Evolutionary conservation across 2,329 filamentous ascomycete genomes (phyloP).

Genomic region (Madurella mycetomatis): DNA sequence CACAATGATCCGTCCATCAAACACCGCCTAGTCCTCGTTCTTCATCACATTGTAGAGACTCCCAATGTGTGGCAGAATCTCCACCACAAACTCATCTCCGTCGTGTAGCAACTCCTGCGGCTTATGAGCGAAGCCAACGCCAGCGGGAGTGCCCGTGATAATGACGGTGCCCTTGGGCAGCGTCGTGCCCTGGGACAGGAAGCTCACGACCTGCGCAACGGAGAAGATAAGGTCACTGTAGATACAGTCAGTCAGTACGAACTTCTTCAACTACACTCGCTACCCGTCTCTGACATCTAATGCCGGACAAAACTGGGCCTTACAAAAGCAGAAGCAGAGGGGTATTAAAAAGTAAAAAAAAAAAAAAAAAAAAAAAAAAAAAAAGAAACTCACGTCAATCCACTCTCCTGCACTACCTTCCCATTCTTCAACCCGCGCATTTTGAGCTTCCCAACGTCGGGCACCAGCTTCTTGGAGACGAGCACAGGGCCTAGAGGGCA

Average conservation of each 20-base stretch:
- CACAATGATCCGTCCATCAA: background rate
- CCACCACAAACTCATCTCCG: conserved; percentile 41
- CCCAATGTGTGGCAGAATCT: conserved; percentile 41
- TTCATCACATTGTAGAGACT: conserved; percentile 38
- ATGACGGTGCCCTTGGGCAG: conserved; percentile 39
- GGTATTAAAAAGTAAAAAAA: too few species aligned
- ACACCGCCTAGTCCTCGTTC: conserved; percentile 30
- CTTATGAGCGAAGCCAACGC: conserved; percentile 37
- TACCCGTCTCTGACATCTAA: too few species aligned
- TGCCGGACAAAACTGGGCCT: too few species aligned
- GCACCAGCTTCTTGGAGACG: conserved; percentile 40
- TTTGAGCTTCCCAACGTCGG: conserved; percentile 38
- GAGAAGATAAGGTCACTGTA: conserved; percentile 51
- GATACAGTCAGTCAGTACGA: background rate
- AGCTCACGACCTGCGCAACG: conserved; percentile 42
- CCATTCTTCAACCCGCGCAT: conserved; percentile 47
- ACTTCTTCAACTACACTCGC: too few species aligned
- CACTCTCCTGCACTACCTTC: conserved; percentile 43
- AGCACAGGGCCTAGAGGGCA: conserved; percentile 52
- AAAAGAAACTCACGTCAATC: conserved; percentile 24
- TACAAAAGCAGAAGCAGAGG: background rate
- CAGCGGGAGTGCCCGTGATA: conserved; percentile 41
- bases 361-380: conserved; percentile 18
- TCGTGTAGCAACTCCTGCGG: conserved; percentile 36
- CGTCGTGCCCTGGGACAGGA: conserved; percentile 41